Evolutionary conservation across 2,329 filamentous ascomycete genomes (phyloP), one percentile per base, ranked within the genome.

Genomic region (Cercospora nicotianae): DNA sequence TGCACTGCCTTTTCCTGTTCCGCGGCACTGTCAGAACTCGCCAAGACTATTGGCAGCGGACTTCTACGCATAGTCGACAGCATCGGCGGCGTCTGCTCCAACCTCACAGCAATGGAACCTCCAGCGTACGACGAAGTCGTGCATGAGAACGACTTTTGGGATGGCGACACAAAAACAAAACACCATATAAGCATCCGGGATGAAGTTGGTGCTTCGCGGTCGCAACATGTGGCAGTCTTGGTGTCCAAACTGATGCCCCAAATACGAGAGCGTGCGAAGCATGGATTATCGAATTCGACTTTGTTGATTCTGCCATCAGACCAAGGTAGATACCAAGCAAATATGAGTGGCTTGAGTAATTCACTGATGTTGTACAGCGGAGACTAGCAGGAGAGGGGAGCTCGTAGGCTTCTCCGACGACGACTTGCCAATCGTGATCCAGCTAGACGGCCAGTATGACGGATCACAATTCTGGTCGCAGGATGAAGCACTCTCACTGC

Each of bases 391-490:
- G 20, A 71, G 69, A 62, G 75, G 76, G 60, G 42, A 72, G 33
- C 66, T 77, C 4, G 74, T 77, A 5, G 73, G 74, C 2, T 72
- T 72, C 53, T 30, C 69, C 2, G 72, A 74, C 23, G 73, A 72
- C 59, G 72, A 75, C 3, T 55, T 63, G 12, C 76, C 75, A 12
- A 70, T 75, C 2, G 30, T 74, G 18, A 69, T 77, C 18, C 74
- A 76, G 53, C 70, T 78, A 30, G 73, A 75, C 59, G 74, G 74
- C 20, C 67, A 68, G 20, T 69, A 72, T 28, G 75, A 78, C 33
- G 68, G 69, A 30, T 71, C 67, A 10, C 69, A 75, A 23, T 78
- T 78, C 59, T 79, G 77, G 77, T 71, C 69, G 39, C 77, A 79
- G 63, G 36, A 67, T n/a, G 75, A 76, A 69, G 74, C 75, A 30